Conservation (phyloP, 2,329 filamentous ascomycete genomes). For the Chaetomium olivaceum region DNA sequence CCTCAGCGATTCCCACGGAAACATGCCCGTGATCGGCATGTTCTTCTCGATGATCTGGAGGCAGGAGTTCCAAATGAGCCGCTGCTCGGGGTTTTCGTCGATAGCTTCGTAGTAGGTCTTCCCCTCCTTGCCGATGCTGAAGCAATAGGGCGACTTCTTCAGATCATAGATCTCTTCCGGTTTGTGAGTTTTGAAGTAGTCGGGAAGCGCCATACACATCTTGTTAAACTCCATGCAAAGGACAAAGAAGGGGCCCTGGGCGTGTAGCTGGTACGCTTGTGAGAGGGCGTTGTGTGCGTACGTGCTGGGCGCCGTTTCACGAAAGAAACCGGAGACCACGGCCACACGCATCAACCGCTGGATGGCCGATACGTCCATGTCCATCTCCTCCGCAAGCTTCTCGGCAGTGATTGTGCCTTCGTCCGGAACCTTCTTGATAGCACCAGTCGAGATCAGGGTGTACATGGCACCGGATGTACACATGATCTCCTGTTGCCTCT, state of each 20-base stretch:
- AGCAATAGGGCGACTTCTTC: constrained; percentile 36
- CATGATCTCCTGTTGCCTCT: constrained; percentile 32
- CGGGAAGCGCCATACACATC: constrained; percentile 33
- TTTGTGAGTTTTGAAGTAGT: constrained; percentile 38
- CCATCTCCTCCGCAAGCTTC: constrained; percentile 32
- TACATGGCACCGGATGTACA: constrained; percentile 34
- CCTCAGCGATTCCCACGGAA: constrained; percentile 38
- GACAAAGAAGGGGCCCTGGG: constrained; percentile 37
- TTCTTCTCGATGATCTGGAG: constrained; percentile 38
- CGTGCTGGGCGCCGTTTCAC: constrained; percentile 35
- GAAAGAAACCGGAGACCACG: constrained; percentile 37
- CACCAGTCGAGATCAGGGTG: constrained; percentile 34
- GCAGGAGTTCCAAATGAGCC: constrained; percentile 39
- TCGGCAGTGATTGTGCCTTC: constrained; percentile 29
- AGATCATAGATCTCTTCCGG: constrained; percentile 38
- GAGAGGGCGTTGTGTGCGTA: constrained; percentile 41
- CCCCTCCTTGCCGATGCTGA: constrained; percentile 25
- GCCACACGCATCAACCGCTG: constrained; percentile 38
- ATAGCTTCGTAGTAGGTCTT: constrained; percentile 39
- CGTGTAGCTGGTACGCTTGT: constrained; percentile 34
- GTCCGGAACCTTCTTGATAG: constrained; percentile 35
- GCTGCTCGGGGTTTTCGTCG: constrained; percentile 36
- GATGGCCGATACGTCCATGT: constrained; percentile 38
- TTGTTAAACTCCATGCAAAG: constrained; percentile 39
- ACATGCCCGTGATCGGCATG: constrained; percentile 41